phyloP scores from a whole-genome alignment of 257 asterid species.

The Linderniella brevidens region DNA sequence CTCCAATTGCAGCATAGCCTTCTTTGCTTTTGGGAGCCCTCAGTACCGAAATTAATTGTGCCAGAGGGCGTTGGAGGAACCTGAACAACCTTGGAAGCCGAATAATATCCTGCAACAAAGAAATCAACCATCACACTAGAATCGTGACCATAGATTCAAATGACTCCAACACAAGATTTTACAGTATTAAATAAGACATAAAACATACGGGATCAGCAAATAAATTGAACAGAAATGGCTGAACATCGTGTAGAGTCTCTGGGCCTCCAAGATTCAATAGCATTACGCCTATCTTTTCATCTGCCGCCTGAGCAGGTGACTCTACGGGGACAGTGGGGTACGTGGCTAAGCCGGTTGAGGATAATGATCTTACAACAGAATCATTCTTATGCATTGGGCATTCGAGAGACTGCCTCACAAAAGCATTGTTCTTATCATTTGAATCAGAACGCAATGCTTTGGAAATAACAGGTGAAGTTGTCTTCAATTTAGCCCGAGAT shows the following conservation, averaged over 20 bases:
- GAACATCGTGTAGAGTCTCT: slow-evolving; percentile 81
- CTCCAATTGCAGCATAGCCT: slow-evolving; percentile 96
- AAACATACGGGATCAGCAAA: slow-evolving; percentile 85
- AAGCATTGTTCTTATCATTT: slow-evolving; percentile 6
- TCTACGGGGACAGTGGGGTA: slow-evolving; percentile 21
- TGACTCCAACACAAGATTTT: neutral
- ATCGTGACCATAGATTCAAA: neutral
- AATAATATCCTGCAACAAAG: slow-evolving; percentile 56
- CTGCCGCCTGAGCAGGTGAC: slow-evolving; percentile 23
- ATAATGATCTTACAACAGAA: slow-evolving; percentile 24
- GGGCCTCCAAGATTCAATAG: slow-evolving; percentile 96
- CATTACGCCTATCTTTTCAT: slow-evolving; percentile 72
- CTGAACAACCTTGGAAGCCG: slow-evolving; percentile 85
- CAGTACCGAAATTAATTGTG: slow-evolving; percentile 61
- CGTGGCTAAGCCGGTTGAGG: slow-evolving; percentile 31
- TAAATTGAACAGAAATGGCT: slow-evolving; percentile 76
- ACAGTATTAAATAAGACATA: neutral
- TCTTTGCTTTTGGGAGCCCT: slow-evolving; percentile 96
- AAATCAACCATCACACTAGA: neutral
- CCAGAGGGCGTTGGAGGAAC: slow-evolving; percentile 84
- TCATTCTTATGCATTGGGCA: slow-evolving; percentile 13
- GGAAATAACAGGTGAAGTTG: too few relatives aligned
- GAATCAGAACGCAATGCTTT: slow-evolving; percentile 10
- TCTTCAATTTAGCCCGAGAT: too few relatives aligned
- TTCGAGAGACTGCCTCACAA: slow-evolving; percentile 27